Evolutionary conservation across 306 rosid genomes (phyloP), one percentile per base, ranked within the genome.

Genomic region (Oxytropis ochrocephala): DNA sequence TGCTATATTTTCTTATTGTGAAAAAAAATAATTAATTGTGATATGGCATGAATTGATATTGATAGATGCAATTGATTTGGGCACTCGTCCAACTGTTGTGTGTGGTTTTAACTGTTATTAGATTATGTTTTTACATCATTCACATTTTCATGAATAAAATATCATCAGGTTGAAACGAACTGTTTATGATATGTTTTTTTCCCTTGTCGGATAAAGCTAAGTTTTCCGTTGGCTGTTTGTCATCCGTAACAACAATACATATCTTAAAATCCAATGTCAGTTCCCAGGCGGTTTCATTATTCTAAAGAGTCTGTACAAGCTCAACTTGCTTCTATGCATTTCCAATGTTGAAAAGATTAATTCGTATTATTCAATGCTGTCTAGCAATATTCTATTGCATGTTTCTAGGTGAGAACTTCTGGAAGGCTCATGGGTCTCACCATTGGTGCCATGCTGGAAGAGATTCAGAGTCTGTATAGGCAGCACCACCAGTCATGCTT

Each of bases 401-500:
- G 81, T 85, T 74, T 64, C 72, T 87, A 95, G 99, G 99, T 95
- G 79, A 81, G 99, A 88, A 95, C 99, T 65, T 87, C 99, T 69
- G 95, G 95, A 78, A 87, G 91, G 84, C 89, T 85, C 88, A 95
- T 95, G 99, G 96, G 97, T 56, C 70, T 83, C 64, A 95, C 97
- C 41, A 91, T 95, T 68, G 99, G 97, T 65, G 97, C 92, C 68
- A 95, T 95, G 96, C 89, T 95, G 72, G 96, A 91, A 84, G 97
- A 89, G 87, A 89, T 95, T 81, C 99, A 95, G 86, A 85, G 82
- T 79, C 83, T 95, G 67, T 95, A 89, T 79, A 80, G 82, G 85
- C 96, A 80, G 81, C 97, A 95, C 79, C 95, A 89, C 72, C 99
- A 95, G 74, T 92, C 99, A 62, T 95, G 99, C 83, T 95, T 95